These are phyloP conservation scores for Smallanthus sonchifolius DNA, from an alignment of 129 eudicot species.

Conservation along the genomic window DNA sequence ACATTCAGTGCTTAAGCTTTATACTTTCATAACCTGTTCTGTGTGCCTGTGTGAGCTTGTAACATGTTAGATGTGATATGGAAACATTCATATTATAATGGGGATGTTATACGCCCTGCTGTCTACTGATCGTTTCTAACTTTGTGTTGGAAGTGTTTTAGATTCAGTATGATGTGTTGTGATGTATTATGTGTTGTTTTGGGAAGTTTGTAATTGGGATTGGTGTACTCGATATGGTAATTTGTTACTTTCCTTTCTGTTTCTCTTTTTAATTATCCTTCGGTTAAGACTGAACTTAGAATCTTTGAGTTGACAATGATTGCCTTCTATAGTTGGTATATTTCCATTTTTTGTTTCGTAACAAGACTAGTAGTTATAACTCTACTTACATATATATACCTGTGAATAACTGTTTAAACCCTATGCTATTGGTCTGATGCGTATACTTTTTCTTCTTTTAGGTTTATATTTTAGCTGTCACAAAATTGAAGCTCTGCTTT, in stretches of 20 bases:
- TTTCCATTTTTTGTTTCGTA: not conserved
- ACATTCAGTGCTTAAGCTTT: not conserved
- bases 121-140: not conserved
- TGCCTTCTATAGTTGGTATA: not conserved
- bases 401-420: not conserved
- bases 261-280: not conserved
- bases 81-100: not conserved
- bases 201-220: slow-evolving; percentile 3
- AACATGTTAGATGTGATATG: slow-evolving; percentile 3
- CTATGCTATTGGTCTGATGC: slow-evolving; percentile 14
- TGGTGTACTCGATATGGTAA: not conserved
- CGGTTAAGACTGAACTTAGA: not conserved
- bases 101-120: not conserved
- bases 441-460: slow-evolving; percentile 11
- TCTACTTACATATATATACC: not conserved
- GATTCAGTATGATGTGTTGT: not conserved
- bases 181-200: not conserved
- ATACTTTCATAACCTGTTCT: not conserved
- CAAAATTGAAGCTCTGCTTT: slow-evolving; percentile 26
- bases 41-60: not conserved
- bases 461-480: slow-evolving; percentile 15
- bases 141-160: not conserved
- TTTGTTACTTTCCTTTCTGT: not conserved
- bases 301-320: not conserved
- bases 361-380: not conserved